Evolutionary conservation across 2,329 filamentous ascomycete genomes (phyloP), one percentile per base, ranked within the genome.

Genomic region (Monosporascus sp.): DNA sequence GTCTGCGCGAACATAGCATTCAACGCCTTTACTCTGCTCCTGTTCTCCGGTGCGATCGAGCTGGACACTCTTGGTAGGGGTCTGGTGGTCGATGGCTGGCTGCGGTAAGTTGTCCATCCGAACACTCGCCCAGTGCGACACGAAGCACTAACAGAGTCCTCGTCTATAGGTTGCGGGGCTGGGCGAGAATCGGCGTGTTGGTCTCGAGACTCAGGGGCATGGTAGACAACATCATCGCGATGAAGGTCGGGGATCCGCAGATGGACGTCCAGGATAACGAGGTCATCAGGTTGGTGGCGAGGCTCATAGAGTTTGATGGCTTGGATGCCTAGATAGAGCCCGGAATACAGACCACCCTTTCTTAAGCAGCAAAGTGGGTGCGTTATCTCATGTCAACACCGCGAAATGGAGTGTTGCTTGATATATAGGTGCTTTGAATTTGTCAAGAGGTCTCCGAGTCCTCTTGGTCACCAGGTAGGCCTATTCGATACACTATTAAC

Each of bases 131-230:
- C 9, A 5, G 4, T 14, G 11, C 5, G 31, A 35, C 31, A 14
- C 46, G 45, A 24, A 54, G 40, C 3, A 47, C 17, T 18, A 26
- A 46, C 6, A 5, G 11, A 7, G 26, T 3, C 7, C 5, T 37
- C 20, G 11, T 37, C 70, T 82, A 45, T 15, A 69, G 65, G 37
- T 74, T 99, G 35, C 81, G 91, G 24, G 94, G 94, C 1, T 99
- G 94, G 94, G 93, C 94, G 1, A 82, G 94, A 47, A 94, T 99
- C 58, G 94, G 93, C 31, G 93, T 97, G 14, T 71, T 99, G 60
- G 87, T 96, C 3, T 89, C 87, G 46, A 79, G 93, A 57, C 72
- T 99, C 60, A 80, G 94, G 58, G 85, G 85, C 53, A 89, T 97
- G 85, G 78, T 99, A 51, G 94, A 99, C 73, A 84, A 87, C 59